Evolutionary conservation across 371 early-diverging fungal genomes (phyloP), one percentile per base, ranked within the genome.

Genomic region (Mortierella sp.): DNA sequence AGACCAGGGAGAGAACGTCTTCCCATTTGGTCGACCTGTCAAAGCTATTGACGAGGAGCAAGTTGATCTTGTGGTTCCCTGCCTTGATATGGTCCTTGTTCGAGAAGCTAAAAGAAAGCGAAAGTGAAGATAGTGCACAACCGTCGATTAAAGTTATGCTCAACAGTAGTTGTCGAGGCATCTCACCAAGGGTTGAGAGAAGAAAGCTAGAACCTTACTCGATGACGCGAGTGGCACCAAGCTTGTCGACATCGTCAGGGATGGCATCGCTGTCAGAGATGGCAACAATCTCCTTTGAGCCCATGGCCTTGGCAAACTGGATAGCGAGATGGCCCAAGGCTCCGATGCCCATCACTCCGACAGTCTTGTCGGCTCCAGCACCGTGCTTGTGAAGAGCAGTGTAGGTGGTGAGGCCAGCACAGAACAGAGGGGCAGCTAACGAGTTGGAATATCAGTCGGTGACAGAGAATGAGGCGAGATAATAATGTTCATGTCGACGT

Each of bases 271-370:
- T 76, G 6, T 34, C 48, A 4, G 34, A 11, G 70, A 77, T 48
- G 37, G 77, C 77, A 21, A 74, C 48, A 21, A 74, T 55, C 16
- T 71, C 73, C 24, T 72, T 40, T 55, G 73, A 72, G 11, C 64
- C 69, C 44, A 82, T 76, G 1, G 89, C 88, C 9, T 81, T 85
- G 31, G 94, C 94, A 64, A 85, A 93, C 87, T 94, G 92, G 43
- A 94, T 72, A 5, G 91, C 94, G 59, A 94, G 77, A 64, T 94
- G 94, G 8, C 94, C 94, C 37, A 94, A 88, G 1, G 92, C 92
- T 53, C 94, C 94, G 69, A 94, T 93, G 2, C 93, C 94, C 40
- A 91, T 86, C 64, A 94, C 85, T 44, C 93, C 94, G 53, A 94
- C 92, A 3, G 82, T 76, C 71, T 87, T 90, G 54, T 89, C 89